A percentile compares a stretch with the other conserved stretches of the same genome.
These are phyloP conservation scores for Sporothrix sp. DNA, from an alignment of 2,329 filamentous ascomycete species.

Conservation along the genomic window DNA sequence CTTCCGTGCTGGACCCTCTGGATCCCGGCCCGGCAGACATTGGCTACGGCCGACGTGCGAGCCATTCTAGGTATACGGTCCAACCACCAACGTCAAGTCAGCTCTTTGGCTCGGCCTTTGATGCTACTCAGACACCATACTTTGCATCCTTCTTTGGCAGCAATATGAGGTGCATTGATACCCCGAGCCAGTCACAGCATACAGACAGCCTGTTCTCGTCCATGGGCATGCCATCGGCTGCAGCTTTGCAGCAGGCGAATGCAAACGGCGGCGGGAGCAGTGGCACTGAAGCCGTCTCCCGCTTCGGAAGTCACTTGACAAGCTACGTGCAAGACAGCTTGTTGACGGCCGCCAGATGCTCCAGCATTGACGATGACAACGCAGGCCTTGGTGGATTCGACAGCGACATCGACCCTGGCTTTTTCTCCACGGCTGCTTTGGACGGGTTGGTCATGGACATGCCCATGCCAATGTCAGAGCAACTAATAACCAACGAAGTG, in stretches of 20 bases:
- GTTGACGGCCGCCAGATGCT: background rate
- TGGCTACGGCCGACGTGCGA: background rate
- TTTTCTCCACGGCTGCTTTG: background rate
- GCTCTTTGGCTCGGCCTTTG: background rate
- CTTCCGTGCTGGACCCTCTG: no score
- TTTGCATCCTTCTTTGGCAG: no score
- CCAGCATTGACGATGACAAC: no score
- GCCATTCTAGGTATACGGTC: no score
- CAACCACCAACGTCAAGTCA: background rate
- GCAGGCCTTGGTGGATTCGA: slow-evolving; percentile 2
- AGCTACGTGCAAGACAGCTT: slow-evolving; percentile 1
- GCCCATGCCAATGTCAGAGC: background rate
- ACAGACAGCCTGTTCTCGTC: no score
- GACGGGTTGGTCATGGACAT: slow-evolving; percentile 3
- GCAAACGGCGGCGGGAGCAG: background rate
- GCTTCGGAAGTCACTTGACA: background rate
- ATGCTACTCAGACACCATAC: no score
- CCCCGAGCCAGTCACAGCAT: no score
- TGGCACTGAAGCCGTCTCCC: background rate
- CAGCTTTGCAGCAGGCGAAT: no score
- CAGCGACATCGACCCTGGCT: background rate
- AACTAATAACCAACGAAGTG: background rate
- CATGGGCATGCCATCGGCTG: no score
- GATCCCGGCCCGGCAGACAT: no score
- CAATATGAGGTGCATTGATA: no score